These are phyloP conservation scores for Cercospora sp. DNA, from an alignment of 2,329 filamentous ascomycete genomes.

Conservation along the genomic window DNA sequence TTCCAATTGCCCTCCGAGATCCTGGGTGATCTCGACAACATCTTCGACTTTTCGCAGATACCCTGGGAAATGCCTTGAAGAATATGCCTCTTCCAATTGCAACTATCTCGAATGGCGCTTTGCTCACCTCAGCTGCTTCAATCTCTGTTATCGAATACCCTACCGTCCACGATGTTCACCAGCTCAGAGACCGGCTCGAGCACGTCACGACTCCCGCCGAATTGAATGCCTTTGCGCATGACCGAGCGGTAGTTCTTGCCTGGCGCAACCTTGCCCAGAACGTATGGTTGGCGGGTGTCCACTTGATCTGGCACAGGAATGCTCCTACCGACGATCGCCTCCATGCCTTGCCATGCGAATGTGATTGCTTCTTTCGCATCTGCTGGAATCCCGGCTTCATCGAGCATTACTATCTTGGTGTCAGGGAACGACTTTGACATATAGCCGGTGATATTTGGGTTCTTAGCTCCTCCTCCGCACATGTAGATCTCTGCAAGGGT, in stretches of 20 bases:
- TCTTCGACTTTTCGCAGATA: slow-evolving; percentile 18
- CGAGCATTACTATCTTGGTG: slow-evolving; percentile 55
- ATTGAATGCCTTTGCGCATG: slow-evolving; percentile 54
- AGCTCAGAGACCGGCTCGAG: slow-evolving; percentile 53
- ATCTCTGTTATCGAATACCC: slow-evolving; percentile 50
- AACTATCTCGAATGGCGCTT: too few relatives aligned
- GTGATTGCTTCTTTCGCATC: slow-evolving; percentile 61
- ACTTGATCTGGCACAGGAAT: slow-evolving; percentile 58
- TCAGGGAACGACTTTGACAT: slow-evolving; percentile 53
- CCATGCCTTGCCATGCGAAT: slow-evolving; percentile 63
- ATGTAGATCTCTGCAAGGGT: slow-evolving; percentile 58
- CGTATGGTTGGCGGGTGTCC: slow-evolving; percentile 53
- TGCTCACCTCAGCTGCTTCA: not conserved
- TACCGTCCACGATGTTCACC: slow-evolving; percentile 53
- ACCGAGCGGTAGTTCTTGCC: slow-evolving; percentile 57
- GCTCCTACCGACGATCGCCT: slow-evolving; percentile 57
- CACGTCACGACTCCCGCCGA: slow-evolving; percentile 47
- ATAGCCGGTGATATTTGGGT: slow-evolving; percentile 58
- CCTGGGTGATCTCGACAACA: slow-evolving; percentile 14
- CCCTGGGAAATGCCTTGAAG: slow-evolving; percentile 14
- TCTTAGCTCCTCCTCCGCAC: slow-evolving; percentile 60
- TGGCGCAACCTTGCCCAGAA: slow-evolving; percentile 57
- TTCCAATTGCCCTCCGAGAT: slow-evolving; percentile 20
- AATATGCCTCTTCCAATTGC: not conserved
- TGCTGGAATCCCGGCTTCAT: slow-evolving; percentile 58